phyloP scores from a whole-genome alignment of 139 green algal genomes.

The Yamagishiella unicocca region DNA sequence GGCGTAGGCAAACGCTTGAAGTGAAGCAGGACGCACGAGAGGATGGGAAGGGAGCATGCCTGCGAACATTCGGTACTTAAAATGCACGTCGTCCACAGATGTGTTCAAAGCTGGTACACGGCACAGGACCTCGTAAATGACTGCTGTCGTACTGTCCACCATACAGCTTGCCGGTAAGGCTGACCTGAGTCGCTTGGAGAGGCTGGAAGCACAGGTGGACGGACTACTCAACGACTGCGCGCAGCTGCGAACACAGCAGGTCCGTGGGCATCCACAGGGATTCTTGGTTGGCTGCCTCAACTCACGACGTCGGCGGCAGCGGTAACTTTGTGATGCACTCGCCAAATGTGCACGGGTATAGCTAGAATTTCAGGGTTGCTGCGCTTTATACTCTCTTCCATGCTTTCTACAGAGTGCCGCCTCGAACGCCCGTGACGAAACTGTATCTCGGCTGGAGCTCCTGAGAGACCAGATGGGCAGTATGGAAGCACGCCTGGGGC shows the following conservation, averaged over 20 bases:
- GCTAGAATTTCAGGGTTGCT: no score
- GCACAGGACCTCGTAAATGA: background rate
- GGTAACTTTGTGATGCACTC: no score
- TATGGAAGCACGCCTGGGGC: conserved; percentile 44
- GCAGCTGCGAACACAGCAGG: conserved; percentile 41
- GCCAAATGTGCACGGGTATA: no score
- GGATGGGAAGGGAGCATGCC: no score
- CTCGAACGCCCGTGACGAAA: conserved; percentile 26
- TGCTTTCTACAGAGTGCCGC: conserved; percentile 25
- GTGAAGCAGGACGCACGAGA: no score
- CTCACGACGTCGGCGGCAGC: no score
- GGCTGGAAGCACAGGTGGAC: conserved; percentile 60
- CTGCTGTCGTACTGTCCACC: background rate
- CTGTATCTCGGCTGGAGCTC: conserved; percentile 38
- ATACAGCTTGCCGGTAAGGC: conserved; percentile 58
- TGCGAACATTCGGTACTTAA: no score
- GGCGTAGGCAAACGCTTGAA: no score
- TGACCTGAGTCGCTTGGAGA: conserved; percentile 52
- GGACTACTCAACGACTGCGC: conserved; percentile 23
- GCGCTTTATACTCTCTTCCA: no score
- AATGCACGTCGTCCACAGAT: no score
- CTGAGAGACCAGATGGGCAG: conserved; percentile 37
- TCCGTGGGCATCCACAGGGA: background rate
- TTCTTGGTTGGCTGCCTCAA: no score
- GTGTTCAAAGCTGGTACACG: no score